A percentile compares a stretch with the other conserved stretches of the same genome.
phyloP scores from a whole-genome alignment of 768 basidiomycete species.

The Suillus cothurnatus region DNA sequence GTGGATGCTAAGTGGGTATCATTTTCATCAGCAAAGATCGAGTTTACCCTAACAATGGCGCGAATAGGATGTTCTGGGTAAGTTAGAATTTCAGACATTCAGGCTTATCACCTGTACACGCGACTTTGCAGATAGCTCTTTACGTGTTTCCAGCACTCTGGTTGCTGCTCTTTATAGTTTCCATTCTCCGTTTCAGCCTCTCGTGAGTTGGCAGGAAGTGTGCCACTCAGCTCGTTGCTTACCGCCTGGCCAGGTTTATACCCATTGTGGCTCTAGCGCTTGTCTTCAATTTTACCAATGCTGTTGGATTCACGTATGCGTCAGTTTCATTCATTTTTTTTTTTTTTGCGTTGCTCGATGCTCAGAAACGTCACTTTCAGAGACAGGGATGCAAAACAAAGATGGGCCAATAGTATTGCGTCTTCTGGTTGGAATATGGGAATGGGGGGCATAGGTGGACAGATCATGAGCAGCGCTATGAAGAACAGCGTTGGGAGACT shows the following conservation, averaged over 20 bases:
- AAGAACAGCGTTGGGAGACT: slow-evolving; percentile 80
- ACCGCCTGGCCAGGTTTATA: slow-evolving; percentile 64
- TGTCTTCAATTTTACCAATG: slow-evolving; percentile 95
- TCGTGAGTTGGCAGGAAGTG: slow-evolving; percentile 54
- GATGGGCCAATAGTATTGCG: slow-evolving; percentile 80
- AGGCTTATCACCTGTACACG: slow-evolving; percentile 13
- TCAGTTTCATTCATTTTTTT: slow-evolving; percentile 40
- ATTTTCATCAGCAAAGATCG: slow-evolving; percentile 9
- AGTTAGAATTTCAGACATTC: slow-evolving; percentile 26
- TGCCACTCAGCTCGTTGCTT: slow-evolving; percentile 12
- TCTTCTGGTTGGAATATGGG: slow-evolving; percentile 73
- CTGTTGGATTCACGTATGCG: slow-evolving; percentile 97
- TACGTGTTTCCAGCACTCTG: slow-evolving; percentile 91
- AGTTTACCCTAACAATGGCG: slow-evolving; percentile 12
- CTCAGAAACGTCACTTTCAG: slow-evolving; percentile 37
- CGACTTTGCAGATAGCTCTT: slow-evolving; percentile 66
- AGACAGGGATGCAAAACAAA: slow-evolving; percentile 91
- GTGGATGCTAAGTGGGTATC: slow-evolving; percentile 77
- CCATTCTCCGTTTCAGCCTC: slow-evolving; percentile 84
- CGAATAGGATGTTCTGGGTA: slow-evolving; percentile 90
- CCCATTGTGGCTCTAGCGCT: slow-evolving; percentile 94
- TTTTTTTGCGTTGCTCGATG: slow-evolving; percentile 3
- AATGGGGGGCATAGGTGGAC: slow-evolving; percentile 82
- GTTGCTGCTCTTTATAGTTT: slow-evolving; percentile 85
- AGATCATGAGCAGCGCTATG: slow-evolving; percentile 79